Conservation (phyloP, 768 basidiomycete species). For the Chlorophyllum brunneum region DNA sequence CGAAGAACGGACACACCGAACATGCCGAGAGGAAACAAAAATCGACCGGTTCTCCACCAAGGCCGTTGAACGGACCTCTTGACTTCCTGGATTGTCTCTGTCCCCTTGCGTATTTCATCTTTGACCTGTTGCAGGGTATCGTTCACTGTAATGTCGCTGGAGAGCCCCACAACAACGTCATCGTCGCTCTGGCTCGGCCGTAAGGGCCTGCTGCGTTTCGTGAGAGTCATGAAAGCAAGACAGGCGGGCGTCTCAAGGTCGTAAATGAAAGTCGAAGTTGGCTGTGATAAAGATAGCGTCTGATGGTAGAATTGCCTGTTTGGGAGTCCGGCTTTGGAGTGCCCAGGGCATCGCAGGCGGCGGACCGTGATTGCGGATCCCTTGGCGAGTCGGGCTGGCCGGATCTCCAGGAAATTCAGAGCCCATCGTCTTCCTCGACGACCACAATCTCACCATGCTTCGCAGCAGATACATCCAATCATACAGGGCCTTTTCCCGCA, state of each 20-base stretch:
- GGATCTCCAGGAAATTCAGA: not conserved
- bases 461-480: constrained; percentile 23
- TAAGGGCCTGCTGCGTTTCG: constrained; percentile 16
- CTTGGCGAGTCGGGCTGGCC: not conserved
- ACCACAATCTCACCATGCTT: constrained; percentile 21
- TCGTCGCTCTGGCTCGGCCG: constrained; percentile 6
- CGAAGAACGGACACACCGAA: constrained; percentile 43
- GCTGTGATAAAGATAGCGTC: constrained; percentile 27
- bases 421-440: constrained; percentile 4
- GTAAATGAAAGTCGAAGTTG: not conserved
- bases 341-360: not conserved
- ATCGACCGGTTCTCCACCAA: constrained; percentile 38
- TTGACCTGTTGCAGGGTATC: constrained; percentile 1
- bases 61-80: constrained; percentile 15
- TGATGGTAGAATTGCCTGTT: not conserved
- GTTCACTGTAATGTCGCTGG: not conserved
- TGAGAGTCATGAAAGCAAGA: constrained; percentile 36
- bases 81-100: constrained; percentile 1
- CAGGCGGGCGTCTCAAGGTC: constrained; percentile 39
- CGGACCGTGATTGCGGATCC: constrained; percentile 4
- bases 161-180: not conserved
- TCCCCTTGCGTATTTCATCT: constrained; percentile 3
- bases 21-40: constrained; percentile 73
- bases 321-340: not conserved
- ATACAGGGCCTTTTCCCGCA: constrained; percentile 29